These are phyloP conservation scores for Diplotaxis tenuifolia DNA, from an alignment of 345 rosid species.

Conservation along the genomic window DNA sequence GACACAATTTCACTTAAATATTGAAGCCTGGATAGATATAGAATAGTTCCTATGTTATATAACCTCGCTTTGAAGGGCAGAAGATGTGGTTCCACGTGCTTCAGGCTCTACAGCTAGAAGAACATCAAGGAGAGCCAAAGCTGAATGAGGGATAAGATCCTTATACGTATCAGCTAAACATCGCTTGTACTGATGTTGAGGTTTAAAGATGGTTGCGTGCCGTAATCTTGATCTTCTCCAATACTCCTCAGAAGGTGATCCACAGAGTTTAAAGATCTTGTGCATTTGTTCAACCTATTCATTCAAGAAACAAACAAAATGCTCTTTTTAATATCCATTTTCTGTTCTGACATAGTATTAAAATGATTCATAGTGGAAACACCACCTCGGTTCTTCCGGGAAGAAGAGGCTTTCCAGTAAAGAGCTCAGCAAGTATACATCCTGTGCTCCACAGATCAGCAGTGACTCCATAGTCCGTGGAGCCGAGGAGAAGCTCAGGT, in stretches of 20 bases:
- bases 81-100: slow-evolving; percentile 55
- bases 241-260: slow-evolving; percentile 71
- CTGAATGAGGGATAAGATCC: slow-evolving; percentile 56
- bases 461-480: slow-evolving; percentile 40
- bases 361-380: background rate
- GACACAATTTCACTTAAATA: background rate
- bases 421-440: slow-evolving; percentile 42
- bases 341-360: background rate
- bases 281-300: slow-evolving; percentile 67
- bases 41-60: background rate
- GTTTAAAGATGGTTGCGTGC: slow-evolving; percentile 66
- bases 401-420: slow-evolving; percentile 38
- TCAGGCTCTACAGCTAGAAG: slow-evolving; percentile 66
- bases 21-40: background rate
- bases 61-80: slow-evolving; percentile 66
- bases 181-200: slow-evolving; percentile 59
- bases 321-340: background rate
- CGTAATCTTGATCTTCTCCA: slow-evolving; percentile 67
- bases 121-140: slow-evolving; percentile 53
- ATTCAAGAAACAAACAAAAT: slow-evolving; percentile 20
- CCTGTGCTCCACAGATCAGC: slow-evolving; percentile 45
- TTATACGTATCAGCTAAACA: slow-evolving; percentile 49
- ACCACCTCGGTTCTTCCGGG: slow-evolving; percentile 42
- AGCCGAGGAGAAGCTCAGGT: slow-evolving; percentile 42
- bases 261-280: slow-evolving; percentile 71